Evolutionary conservation across 805 yeast genomes (phyloP).

Genomic region (Spathaspora gorwiae): DNA sequence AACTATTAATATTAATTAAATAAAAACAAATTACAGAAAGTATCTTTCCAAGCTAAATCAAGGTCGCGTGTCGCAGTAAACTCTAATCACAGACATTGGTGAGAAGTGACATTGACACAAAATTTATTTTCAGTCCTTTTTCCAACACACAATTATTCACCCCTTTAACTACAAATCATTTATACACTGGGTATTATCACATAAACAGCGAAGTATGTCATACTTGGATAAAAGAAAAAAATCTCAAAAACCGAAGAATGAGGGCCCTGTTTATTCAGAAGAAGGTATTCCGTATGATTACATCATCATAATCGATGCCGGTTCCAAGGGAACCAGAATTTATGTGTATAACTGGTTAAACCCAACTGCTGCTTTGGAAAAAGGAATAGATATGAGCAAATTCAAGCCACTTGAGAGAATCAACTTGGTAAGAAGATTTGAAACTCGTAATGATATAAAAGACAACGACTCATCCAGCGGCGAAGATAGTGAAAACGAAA

Average conservation of each 20-base stretch:
- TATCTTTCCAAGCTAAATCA: too few relatives aligned
- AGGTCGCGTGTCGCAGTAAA: too few relatives aligned
- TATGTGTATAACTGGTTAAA: conserved; percentile 55
- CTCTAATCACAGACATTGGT: too few relatives aligned
- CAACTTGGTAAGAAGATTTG: conserved; percentile 11
- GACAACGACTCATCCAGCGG: not conserved
- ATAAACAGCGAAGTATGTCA: too few relatives aligned
- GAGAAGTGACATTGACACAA: too few relatives aligned
- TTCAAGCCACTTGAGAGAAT: not conserved
- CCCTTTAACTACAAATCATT: too few relatives aligned
- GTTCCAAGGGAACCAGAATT: conserved; percentile 62
- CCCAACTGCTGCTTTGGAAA: conserved; percentile 25
- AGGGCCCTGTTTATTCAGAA: conserved; percentile 34
- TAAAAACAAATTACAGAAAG: too few relatives aligned
- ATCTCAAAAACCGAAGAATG: conserved; percentile 1
- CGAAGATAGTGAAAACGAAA: conserved; percentile 11
- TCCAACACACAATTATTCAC: too few relatives aligned
- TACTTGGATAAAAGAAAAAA: not conserved
- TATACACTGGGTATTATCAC: too few relatives aligned
- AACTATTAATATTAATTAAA: too few relatives aligned
- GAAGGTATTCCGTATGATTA: conserved; percentile 54
- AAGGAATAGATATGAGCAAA: conserved; percentile 14
- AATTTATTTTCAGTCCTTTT: too few relatives aligned
- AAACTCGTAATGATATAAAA: conserved; percentile 8
- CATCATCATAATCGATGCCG: conserved; percentile 59